Evolutionary conservation across 805 yeast species (phyloP), one percentile per base, ranked within the genome.

Genomic region (Isabelozyma gotoi): DNA sequence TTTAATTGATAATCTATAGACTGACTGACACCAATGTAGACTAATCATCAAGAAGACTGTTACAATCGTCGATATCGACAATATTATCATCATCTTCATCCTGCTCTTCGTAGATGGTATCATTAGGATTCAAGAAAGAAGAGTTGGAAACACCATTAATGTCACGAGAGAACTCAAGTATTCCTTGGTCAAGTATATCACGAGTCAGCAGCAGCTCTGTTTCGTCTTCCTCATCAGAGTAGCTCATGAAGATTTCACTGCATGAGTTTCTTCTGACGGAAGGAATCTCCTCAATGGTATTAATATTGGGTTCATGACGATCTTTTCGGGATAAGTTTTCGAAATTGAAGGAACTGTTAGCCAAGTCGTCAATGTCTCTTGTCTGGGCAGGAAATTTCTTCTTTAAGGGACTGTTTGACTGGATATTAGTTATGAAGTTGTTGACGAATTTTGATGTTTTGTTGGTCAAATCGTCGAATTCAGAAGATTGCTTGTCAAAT

Each of bases 341-440:
- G 27, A 67, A 48, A 39, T 53, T 49, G 33, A 63, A 62, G 10
- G 68, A 63, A 31, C 59, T 53, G 21, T 67, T 56, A 4, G 53
- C 51, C 38, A 55, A 27, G 5, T 48, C 55, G 12, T 49, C 46
- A 7, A 18, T 36, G 7, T 24, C 20, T 21, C n/a, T 21, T 21
- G 11, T 32, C 34, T 32, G 17, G 6, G 16, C 15, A 14, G 17
- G 6, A 10, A 19, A n/a, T 14, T 36, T 36, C 16, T 36, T 19
- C 14, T 20, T 40, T 41, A 15, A 18, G 6, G 67, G 57, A 7
- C 29, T 24, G 12, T 24, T 24, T 24, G 29, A 24, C 29, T 24
- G 29, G 18, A 65, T 48, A 12, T 55, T 58, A 2, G 49, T 47
- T 8, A 59, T 41, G 17, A 65, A 48, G 6, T 49, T 60, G 19